Percentiles rank a stretch among this genome's conserved stretches.
phyloP scores from a whole-genome alignment of 2,329 filamentous ascomycete species.

The Rhynchosporium secalis region DNA sequence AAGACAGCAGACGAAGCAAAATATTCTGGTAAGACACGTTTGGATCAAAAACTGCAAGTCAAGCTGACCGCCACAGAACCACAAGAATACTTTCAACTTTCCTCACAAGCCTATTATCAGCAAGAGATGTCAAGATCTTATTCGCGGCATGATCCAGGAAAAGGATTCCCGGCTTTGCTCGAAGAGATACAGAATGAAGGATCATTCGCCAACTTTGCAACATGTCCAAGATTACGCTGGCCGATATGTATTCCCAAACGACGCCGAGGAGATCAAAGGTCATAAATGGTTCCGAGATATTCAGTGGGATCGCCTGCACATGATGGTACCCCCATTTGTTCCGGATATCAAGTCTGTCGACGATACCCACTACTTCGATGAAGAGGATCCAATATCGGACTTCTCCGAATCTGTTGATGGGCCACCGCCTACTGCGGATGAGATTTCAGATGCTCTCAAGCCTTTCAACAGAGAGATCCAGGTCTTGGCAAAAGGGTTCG shows the following conservation, averaged over 20 bases:
- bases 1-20: conserved; percentile 79
- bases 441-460: conserved; percentile 37
- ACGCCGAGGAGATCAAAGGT: conserved; percentile 84
- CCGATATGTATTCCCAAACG: conserved; percentile 76
- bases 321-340: conserved; percentile 73
- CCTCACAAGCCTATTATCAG: conserved; percentile 67
- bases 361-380: conserved; percentile 89
- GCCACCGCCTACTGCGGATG: conserved; percentile 27
- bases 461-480: conserved; percentile 40
- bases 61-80: conserved; percentile 49
- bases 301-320: conserved; percentile 74
- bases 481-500: conserved; percentile 36
- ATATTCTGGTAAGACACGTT: conserved; percentile 67
- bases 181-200: conserved; percentile 69
- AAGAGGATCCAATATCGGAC: conserved; percentile 71
- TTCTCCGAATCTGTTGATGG: conserved; percentile 49
- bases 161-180: conserved; percentile 77
- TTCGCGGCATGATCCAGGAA: conserved; percentile 70
- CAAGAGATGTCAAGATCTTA: conserved; percentile 72
- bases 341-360: conserved; percentile 68
- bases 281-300: conserved; percentile 84
- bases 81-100: conserved; percentile 69
- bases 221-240: conserved; percentile 44
- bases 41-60: conserved; percentile 41
- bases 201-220: conserved; percentile 42